Evolutionary conservation across 2,329 filamentous ascomycete genomes (phyloP).

Genomic region (Didymella sp.): DNA sequence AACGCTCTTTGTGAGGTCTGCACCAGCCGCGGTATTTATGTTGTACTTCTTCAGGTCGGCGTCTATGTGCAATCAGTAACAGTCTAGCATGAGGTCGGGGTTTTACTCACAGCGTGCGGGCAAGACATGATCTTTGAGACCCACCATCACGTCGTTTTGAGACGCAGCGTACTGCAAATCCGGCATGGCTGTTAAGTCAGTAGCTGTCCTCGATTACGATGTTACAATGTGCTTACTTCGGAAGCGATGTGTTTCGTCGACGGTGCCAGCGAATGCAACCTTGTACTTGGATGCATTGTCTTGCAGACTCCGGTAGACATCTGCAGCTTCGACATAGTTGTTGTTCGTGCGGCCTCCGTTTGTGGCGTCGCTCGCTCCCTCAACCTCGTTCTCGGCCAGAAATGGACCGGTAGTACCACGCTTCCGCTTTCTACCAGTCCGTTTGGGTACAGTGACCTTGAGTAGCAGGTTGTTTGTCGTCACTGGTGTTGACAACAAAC

Average conservation of each 20-base stretch:
- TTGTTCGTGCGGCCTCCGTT: neutral
- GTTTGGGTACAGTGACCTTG: conserved; percentile 83
- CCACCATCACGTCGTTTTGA: conserved; percentile 71
- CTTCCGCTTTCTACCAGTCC: conserved; percentile 86
- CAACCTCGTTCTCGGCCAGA: conserved; percentile 43
- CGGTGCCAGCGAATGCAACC: conserved; percentile 72
- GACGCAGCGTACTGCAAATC: conserved; percentile 85
- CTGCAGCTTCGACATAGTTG: conserved; percentile 31
- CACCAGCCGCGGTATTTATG: conserved; percentile 43
- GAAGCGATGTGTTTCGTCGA: conserved; percentile 86
- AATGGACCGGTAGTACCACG: conserved; percentile 74
- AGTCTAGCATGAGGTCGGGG: neutral
- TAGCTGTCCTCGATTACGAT: neutral
- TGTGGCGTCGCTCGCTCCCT: neutral
- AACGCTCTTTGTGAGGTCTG: conserved; percentile 72
- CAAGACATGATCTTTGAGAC: conserved; percentile 74
- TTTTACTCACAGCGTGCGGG: conserved; percentile 69
- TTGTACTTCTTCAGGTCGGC: conserved; percentile 69
- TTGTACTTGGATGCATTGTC: conserved; percentile 74
- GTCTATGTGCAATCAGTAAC: conserved; percentile 47
- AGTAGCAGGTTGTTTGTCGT: conserved; percentile 83
- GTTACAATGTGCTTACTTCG: conserved; percentile 60
- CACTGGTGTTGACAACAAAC: conserved; percentile 77
- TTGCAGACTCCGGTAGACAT: conserved; percentile 68
- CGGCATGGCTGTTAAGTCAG: conserved; percentile 64